Conservation (phyloP, 2,329 filamentous ascomycete species). For the Neophaeococcomyces aloes region DNA sequence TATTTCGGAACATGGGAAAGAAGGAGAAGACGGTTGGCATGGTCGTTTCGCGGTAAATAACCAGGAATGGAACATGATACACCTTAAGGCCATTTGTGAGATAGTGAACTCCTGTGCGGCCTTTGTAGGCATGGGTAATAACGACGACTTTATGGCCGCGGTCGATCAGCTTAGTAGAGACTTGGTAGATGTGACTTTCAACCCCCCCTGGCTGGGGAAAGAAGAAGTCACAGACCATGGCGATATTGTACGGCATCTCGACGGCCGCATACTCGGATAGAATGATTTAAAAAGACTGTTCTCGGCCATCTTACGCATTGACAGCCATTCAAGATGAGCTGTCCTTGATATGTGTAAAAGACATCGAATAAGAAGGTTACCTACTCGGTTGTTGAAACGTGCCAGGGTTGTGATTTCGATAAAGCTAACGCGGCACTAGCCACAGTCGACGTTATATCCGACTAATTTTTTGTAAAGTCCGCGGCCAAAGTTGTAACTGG, state of each 20-base stretch:
- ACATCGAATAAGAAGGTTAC: no score
- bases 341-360: no score
- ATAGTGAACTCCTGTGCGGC: constrained; percentile 83
- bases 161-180: constrained; percentile 93
- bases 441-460: background rate
- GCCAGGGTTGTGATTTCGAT: no score
- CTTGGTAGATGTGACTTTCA: constrained; percentile 96
- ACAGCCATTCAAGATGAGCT: background rate
- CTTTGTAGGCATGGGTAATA: constrained; percentile 89
- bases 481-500: background rate
- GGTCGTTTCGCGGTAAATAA: constrained; percentile 87
- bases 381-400: no score
- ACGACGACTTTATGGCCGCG: constrained; percentile 96
- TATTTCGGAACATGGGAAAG: constrained; percentile 95
- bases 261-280: constrained; percentile 3
- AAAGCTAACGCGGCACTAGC: no score
- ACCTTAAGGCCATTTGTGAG: constrained; percentile 97
- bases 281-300: background rate
- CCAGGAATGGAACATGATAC: constrained; percentile 91
- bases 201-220: constrained; percentile 94
- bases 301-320: background rate
- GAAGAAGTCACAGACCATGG: constrained; percentile 99
- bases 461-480: background rate
- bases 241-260: constrained; percentile 60
- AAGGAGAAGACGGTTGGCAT: constrained; percentile 98